Base-by-base conservation (phyloP, 345 rosid species). In the Streptanthus diversifolius region DNA sequence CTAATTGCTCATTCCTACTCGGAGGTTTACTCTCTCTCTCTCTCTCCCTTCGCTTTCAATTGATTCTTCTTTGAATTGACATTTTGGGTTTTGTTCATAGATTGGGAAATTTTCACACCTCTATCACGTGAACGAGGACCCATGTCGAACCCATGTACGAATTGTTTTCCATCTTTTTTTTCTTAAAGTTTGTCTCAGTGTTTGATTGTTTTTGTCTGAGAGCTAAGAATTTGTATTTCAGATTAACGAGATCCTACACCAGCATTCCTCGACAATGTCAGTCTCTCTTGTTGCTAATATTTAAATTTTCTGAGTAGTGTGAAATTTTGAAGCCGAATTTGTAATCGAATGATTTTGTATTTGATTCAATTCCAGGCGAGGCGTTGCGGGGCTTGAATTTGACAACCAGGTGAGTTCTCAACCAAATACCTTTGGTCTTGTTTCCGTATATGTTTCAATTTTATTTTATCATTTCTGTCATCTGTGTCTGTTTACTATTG, bases 381-480 rank as follows among this genome's bases (percentile, higher is more conserved):
- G 91, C 25, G 75, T 95, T 74, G 78, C 92, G 19, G 77, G 87
- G 37, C 36, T 95, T 65, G 91, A 95, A 70, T 91, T 95, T 57
- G 97, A 95, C 79, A 82, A 67, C 32, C 86, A 90, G 95, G 97
- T 95, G 64, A 68, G n/a, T 65, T 12, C 18, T 51, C 25, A 6
- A 7, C 48, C 40, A 15, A 8, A 8, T 12, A 60, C 53, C 37
- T 36, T 40, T 55, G 52, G 29, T 70, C 29, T 55, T 40, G 35
- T 32, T 49, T 24, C 53, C 25, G 2, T 19, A 3, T 0, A 59
- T 22, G 37, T 30, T 55, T 25, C 17, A 35, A 5, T 66, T 15
- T 35, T 5, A 35, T 44, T 29, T 75, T 18, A 66, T 37, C 36
- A 3, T 39, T 49, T 58, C 35, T 58, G 35, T 67, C 13, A 47